These are phyloP conservation scores for Lachnellula suecica DNA, from an alignment of 2,329 filamentous ascomycete genomes.

Conservation along the genomic window DNA sequence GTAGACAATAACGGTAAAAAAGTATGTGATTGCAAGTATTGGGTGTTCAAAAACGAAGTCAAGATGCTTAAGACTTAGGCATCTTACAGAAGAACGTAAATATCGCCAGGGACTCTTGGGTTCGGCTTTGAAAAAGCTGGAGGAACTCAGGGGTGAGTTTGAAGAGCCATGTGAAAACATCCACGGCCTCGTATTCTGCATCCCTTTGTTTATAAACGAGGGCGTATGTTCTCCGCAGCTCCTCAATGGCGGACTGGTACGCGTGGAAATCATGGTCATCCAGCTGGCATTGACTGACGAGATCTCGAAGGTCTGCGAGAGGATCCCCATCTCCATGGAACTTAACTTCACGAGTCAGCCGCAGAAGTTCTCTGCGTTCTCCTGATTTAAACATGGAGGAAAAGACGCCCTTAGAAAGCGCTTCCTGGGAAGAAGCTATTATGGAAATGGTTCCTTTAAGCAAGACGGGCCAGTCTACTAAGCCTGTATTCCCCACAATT, in stretches of 20 bases:
- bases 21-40: no score
- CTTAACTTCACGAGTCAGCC: conserved; percentile 4
- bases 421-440: conserved; percentile 28
- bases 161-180: conserved; percentile 43
- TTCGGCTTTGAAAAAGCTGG: conserved; percentile 34
- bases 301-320: conserved; percentile 15
- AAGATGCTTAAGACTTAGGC: no score
- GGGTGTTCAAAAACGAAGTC: no score
- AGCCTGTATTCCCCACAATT: conserved; percentile 33
- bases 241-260: conserved; percentile 34
- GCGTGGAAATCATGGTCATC: conserved; percentile 18
- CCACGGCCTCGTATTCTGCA: conserved; percentile 34
- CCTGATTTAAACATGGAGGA: conserved; percentile 33
- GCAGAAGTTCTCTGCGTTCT: conserved; percentile 13
- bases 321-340: conserved; percentile 12
- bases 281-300: conserved; percentile 5
- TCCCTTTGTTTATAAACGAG: conserved; percentile 20
- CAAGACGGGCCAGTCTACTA: conserved; percentile 39
- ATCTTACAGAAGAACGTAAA: conserved; percentile 37
- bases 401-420: conserved; percentile 14
- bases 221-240: conserved; percentile 35
- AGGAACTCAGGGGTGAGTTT: conserved; percentile 36
- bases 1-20: no score
- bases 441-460: conserved; percentile 37
- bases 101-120: conserved; percentile 35